Conservation (phyloP, 768 basidiomycete species). For the Suillus luteus region DNA sequence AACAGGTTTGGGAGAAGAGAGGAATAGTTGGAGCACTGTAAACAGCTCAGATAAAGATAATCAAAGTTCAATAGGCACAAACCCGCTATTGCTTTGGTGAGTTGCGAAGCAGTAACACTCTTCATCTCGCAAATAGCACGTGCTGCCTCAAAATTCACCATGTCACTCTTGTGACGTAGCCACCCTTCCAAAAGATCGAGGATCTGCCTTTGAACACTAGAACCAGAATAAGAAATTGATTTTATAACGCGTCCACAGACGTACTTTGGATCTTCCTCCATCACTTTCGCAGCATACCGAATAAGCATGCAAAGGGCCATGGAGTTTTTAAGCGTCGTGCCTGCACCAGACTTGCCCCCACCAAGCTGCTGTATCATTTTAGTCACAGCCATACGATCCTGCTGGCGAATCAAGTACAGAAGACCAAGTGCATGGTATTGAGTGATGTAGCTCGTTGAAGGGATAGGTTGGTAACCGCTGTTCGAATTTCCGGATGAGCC, state of each 20-base stretch:
- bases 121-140: constrained; percentile 97
- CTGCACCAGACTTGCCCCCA: constrained; percentile 81
- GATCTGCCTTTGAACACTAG: constrained; percentile 89
- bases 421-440: constrained; percentile 97
- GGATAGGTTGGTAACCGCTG: constrained; percentile 72
- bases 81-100: constrained; percentile 90
- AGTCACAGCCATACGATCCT: constrained; percentile 98
- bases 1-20: constrained; percentile 92
- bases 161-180: constrained; percentile 98
- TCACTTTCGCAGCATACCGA: constrained; percentile 96
- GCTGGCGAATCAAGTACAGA: constrained; percentile 92
- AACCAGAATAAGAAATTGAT: constrained; percentile 10
- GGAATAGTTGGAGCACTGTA: constrained; percentile 89
- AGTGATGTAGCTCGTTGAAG: constrained; percentile 88
- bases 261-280: constrained; percentile 98
- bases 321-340: constrained; percentile 87
- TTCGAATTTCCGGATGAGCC: constrained; percentile 53
- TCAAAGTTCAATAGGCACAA: constrained; percentile 26
- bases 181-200: constrained; percentile 92
- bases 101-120: constrained; percentile 71
- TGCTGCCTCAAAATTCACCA: constrained; percentile 99
- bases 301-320: constrained; percentile 99
- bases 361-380: constrained; percentile 99
- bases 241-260: constrained; percentile 28
- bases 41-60: constrained; percentile 15